phyloP scores from a whole-genome alignment of 1,284 basidiomycete genomes.

The Tilletiaria anomala region DNA sequence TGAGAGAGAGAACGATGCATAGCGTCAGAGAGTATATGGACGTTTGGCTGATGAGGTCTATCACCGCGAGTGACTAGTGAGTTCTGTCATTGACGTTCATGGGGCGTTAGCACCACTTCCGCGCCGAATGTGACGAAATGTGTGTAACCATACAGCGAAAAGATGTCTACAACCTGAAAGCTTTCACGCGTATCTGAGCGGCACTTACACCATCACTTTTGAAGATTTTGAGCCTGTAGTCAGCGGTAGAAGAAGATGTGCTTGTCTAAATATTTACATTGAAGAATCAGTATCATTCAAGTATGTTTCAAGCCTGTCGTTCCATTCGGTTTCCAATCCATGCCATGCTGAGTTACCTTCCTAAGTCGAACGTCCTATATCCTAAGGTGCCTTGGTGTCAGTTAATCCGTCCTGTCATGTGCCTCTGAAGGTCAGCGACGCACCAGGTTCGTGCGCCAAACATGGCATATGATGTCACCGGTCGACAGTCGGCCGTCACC shows the following conservation, averaged over 20 bases:
- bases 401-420: slow-evolving; percentile 21
- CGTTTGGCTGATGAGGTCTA: no score
- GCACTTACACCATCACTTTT: slow-evolving; percentile 61
- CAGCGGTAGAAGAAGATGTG: slow-evolving; percentile 66
- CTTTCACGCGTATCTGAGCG: slow-evolving; percentile 57
- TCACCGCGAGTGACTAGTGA: no score
- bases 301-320: slow-evolving; percentile 50
- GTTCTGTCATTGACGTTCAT: no score
- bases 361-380: slow-evolving; percentile 52
- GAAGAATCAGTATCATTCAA: slow-evolving; percentile 46
- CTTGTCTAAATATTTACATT: not conserved
- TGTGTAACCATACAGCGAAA: no score
- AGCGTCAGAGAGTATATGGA: no score
- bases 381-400: slow-evolving; percentile 44
- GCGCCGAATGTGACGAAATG: no score
- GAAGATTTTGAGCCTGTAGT: slow-evolving; percentile 48
- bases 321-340: slow-evolving; percentile 56
- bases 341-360: slow-evolving; percentile 69
- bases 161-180: slow-evolving; percentile 71
- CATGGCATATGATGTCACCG: slow-evolving; percentile 43
- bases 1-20: no score
- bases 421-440: slow-evolving; percentile 8
- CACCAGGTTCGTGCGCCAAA: slow-evolving; percentile 70
- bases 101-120: no score
- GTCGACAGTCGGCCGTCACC: no score